Evolutionary conservation across 495 filamentous ascomycete genomes (phyloP).

Genomic region (Podospora australis): DNA sequence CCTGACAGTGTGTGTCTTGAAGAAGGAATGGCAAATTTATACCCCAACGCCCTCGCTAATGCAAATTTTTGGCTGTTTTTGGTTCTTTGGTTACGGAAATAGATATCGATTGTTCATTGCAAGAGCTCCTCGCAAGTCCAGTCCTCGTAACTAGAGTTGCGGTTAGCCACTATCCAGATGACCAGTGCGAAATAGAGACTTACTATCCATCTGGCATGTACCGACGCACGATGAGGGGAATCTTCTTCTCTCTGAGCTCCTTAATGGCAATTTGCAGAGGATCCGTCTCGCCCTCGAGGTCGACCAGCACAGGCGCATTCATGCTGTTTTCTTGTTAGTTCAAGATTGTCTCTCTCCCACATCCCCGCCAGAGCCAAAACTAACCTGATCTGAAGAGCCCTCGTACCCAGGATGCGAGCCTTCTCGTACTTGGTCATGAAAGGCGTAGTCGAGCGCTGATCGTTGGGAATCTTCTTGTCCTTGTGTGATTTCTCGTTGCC

Average conservation of each 20-base stretch:
- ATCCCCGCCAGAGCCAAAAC: background rate
- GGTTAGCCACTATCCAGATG: background rate
- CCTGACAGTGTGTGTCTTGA: background rate
- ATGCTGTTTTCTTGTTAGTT: constrained; percentile 52
- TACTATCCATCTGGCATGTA: constrained; percentile 97
- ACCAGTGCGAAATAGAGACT: constrained; percentile 28
- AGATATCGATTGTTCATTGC: constrained; percentile 21
- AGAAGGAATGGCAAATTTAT: constrained; percentile 1
- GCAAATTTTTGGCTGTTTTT: constrained; percentile 19
- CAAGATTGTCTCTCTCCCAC: no score
- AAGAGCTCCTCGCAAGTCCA: constrained; percentile 97
- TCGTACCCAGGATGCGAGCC: constrained; percentile 84
- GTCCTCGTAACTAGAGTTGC: constrained; percentile 76
- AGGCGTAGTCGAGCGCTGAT: constrained; percentile 84
- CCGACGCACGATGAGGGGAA: constrained; percentile 86
- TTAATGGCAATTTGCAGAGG: constrained; percentile 96
- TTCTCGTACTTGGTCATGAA: constrained; percentile 99
- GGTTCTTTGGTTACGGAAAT: background rate
- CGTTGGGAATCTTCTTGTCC: constrained; percentile 85
- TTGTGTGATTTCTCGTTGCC: constrained; percentile 53
- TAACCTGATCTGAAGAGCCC: constrained; percentile 93
- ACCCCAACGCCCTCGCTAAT: constrained; percentile 30
- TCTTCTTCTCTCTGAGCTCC: constrained; percentile 96
- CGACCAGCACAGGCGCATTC: constrained; percentile 95
- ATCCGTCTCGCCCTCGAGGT: constrained; percentile 95